A percentile compares a stretch with the other conserved stretches of the same genome.
Conservation (phyloP, 495 filamentous ascomycete genomes). For the Daldinia loculata region DNA sequence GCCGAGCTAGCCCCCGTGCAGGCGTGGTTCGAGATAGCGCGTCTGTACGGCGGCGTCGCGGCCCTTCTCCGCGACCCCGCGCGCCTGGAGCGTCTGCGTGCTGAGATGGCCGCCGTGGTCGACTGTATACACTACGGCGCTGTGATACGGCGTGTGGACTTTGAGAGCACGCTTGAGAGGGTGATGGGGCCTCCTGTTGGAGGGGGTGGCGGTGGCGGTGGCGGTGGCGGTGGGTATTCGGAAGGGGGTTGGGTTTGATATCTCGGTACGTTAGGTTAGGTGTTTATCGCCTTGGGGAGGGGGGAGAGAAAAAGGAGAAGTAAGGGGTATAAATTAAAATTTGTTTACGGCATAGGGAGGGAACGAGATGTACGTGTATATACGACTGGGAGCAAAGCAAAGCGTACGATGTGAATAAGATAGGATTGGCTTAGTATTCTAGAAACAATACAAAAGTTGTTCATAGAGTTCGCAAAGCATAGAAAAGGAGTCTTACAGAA, state of each 20-base stretch:
- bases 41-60: conserved; percentile 41
- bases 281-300: too few species aligned
- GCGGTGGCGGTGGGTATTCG: neutral
- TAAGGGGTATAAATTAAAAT: too few species aligned
- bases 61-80: conserved; percentile 13
- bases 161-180: conserved; percentile 51
- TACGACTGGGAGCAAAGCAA: too few species aligned
- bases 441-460: too few species aligned
- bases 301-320: too few species aligned
- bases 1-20: conserved; percentile 60
- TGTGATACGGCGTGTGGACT: conserved; percentile 49
- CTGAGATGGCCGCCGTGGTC: conserved; percentile 48
- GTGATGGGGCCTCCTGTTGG: conserved; percentile 34
- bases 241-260: neutral
- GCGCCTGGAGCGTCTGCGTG: conserved; percentile 43
- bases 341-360: too few species aligned
- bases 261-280: too few species aligned
- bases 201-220: neutral
- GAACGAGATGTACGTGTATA: too few species aligned
- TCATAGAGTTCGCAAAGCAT: too few species aligned
- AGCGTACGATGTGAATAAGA: too few species aligned
- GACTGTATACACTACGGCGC: conserved; percentile 53
- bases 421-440: too few species aligned
- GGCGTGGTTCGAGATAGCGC: conserved; percentile 59
- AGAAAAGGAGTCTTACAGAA: too few species aligned